Evolutionary conservation across 1,284 basidiomycete genomes (phyloP).

Genomic region (Xerocomus minutiporus): DNA sequence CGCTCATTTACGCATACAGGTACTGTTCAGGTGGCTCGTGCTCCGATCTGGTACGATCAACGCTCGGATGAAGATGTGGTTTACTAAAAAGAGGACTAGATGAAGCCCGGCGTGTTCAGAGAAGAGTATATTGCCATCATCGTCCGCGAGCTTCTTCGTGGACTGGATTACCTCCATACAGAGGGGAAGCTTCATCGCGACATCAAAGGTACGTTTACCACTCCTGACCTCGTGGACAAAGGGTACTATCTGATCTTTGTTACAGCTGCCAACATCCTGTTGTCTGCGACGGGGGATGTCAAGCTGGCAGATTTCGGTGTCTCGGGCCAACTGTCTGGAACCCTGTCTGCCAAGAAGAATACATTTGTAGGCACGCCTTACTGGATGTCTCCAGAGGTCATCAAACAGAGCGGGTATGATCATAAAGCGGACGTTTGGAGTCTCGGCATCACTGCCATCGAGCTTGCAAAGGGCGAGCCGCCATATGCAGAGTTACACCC

Average conservation of each 20-base stretch:
- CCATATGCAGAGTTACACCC: constrained; percentile 97
- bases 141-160: constrained; percentile 84
- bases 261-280: constrained; percentile 88
- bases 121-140: constrained; percentile 99
- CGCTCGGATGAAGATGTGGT: constrained; percentile 6
- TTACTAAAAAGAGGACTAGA: constrained; percentile 47
- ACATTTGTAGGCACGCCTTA: constrained; percentile 97
- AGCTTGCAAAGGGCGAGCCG: constrained; percentile 95
- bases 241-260: background rate
- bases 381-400: constrained; percentile 99
- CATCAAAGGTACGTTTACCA: constrained; percentile 76
- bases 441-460: constrained; percentile 94
- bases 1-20: constrained; percentile 37
- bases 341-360: constrained; percentile 97
- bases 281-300: constrained; percentile 93
- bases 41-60: constrained; percentile 65
- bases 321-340: constrained; percentile 95
- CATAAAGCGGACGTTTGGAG: constrained; percentile 99
- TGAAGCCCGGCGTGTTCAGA: constrained; percentile 95
- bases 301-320: constrained; percentile 99
- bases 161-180: constrained; percentile 91
- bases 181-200: constrained; percentile 98
- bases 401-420: constrained; percentile 99
- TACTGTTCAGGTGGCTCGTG: constrained; percentile 85
- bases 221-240: background rate